A percentile compares a stretch with the other conserved stretches of the same genome.
Evolutionary conservation across 208 protist genomes (phyloP).

Genomic region (Wallacemonas collosoma): DNA sequence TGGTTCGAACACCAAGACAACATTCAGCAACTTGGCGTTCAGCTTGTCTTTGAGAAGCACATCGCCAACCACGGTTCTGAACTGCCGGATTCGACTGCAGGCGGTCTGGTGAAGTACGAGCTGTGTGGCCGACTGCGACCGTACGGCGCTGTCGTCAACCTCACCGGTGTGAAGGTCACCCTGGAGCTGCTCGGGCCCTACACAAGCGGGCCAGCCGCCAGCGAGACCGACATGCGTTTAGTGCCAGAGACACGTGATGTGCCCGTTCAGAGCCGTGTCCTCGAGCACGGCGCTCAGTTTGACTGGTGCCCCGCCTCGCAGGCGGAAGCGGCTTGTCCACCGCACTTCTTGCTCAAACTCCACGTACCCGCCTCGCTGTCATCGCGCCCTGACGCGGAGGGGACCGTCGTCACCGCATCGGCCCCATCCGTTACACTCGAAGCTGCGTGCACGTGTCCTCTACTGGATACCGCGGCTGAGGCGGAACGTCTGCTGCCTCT

Average conservation of each 20-base stretch:
- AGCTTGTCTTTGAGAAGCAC: slow-evolving; percentile 21
- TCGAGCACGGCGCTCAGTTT: slow-evolving; percentile 24
- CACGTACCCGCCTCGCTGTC: slow-evolving; percentile 11
- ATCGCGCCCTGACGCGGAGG: background rate
- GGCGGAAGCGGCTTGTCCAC: slow-evolving; percentile 9
- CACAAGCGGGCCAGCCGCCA: background rate
- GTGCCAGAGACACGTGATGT: background rate
- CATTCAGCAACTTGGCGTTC: background rate
- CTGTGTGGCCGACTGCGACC: slow-evolving; percentile 33
- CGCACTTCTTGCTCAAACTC: slow-evolving; percentile 9
- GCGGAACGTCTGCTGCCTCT: background rate
- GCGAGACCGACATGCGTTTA: too few relatives aligned
- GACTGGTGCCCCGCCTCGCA: slow-evolving; percentile 20
- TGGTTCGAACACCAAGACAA: background rate
- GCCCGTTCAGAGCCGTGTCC: background rate
- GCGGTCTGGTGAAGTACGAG: slow-evolving; percentile 33
- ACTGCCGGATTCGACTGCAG: background rate
- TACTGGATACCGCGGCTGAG: background rate
- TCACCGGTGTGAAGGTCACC: slow-evolving; percentile 24
- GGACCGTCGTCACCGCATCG: too few relatives aligned
- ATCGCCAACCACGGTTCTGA: background rate
- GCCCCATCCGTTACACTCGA: background rate
- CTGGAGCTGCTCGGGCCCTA: slow-evolving; percentile 6
- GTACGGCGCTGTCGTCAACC: slow-evolving; percentile 33
- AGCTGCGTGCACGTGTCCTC: background rate